A percentile compares a stretch with the other conserved stretches of the same genome.
phyloP scores from a whole-genome alignment of 805 yeast genomes.

The Tetrapisispora nanseiensis region DNA sequence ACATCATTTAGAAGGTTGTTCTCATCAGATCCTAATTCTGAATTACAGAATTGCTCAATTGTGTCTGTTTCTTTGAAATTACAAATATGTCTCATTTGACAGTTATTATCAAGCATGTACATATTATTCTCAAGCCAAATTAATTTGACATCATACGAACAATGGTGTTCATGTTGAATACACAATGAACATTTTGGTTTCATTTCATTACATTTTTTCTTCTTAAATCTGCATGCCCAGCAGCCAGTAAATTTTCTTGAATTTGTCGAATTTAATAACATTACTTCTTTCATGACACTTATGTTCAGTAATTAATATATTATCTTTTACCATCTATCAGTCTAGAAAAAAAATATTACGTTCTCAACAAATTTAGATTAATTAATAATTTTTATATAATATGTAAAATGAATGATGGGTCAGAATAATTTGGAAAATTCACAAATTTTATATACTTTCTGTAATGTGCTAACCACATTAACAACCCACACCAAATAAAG shows the following conservation, averaged over 20 bases:
- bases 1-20: not conserved
- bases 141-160: slow-evolving; percentile 25
- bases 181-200: slow-evolving; percentile 26
- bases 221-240: slow-evolving; percentile 29
- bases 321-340: too few species aligned
- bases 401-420: too few species aligned
- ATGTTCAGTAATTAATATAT: too few species aligned
- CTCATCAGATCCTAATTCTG: not conserved
- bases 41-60: not conserved
- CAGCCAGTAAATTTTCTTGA: slow-evolving; percentile 28
- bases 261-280: not conserved
- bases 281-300: slow-evolving; percentile 8
- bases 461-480: too few species aligned
- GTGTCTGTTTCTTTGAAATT: slow-evolving; percentile 1
- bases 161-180: slow-evolving; percentile 15
- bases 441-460: too few species aligned
- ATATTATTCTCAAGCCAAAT: slow-evolving; percentile 24
- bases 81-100: not conserved
- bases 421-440: too few species aligned
- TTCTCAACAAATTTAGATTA: too few species aligned
- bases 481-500: too few species aligned
- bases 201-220: slow-evolving; percentile 24
- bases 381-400: too few species aligned
- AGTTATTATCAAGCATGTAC: slow-evolving; percentile 6
- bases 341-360: too few species aligned